Evolutionary conservation across 805 yeast species (phyloP), one percentile per base, ranked within the genome.

Genomic region (Wickerhamomyces silvicola): DNA sequence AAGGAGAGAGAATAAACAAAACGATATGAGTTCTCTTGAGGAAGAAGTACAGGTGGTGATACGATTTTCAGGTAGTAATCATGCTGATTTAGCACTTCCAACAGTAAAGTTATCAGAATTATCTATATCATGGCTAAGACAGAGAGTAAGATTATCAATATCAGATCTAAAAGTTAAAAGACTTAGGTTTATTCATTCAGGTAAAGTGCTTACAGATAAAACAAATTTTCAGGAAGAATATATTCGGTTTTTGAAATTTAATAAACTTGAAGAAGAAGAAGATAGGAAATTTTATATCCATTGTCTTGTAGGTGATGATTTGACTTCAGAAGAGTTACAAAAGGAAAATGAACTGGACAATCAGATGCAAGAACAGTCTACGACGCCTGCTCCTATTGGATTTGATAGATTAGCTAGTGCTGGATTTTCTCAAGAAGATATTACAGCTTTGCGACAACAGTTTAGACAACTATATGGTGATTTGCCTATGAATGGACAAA

Each of bases 391-490:
- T 10, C 78, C 80, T 3, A 71, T 78, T 11, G 96, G 97, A 2
- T 85, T 88, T 54, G 96, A 88, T 54, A 60, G 96, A 25, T 62
- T 88, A 32, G 65, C 87, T 12, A 74, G 77, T 20, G 88, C 87
- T 27, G 97, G 97, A 7, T 84, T 88, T 50, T 69, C 83, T 5
- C 83, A 75, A 20, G 81, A 75, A 37, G 97, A 88, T 45, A 74
- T 88, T 18, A 64, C 65, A 26, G 78, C 78, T 35, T 56, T 88
- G 37, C 66, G 96, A 37, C 60, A 70, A 31, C 96, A 87, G 53
- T 87, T 88, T 50, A 70, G 74, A 36, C 66, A 68, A 36, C 65
- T 87, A 3, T 82, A 84, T 53, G 84, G 84, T 0, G 64, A 60
- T 34, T 30, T 57, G 43, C 56, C 37, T 35, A 45, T n/a, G 38